Percentiles rank a stretch among this genome's conserved stretches.
Conservation (phyloP, 176 grass and related monocot species). For the Hordeum vulgare region MorexV3_pseudomolecules_assembly NC_058518.1:498361785-498362284, state of each 20-base stretch:
- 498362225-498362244: neutral
- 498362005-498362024: conserved; percentile 39
- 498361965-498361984: neutral
- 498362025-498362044: conserved; percentile 30
- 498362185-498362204: conserved; percentile 61
- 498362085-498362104: conserved; percentile 54
- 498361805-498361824: conserved; percentile 83
- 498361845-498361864: conserved; percentile 55
- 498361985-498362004: conserved; percentile 37
- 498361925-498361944: conserved; percentile 65
- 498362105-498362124: conserved; percentile 68
- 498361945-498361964: conserved; percentile 57
- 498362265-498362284: neutral
- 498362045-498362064: conserved; percentile 17
- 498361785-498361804: conserved; percentile 57
- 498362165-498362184: conserved; percentile 52
- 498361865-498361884: conserved; percentile 70
- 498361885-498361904: conserved; percentile 36
- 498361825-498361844: conserved; percentile 43
- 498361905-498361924: conserved; percentile 51
- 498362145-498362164: conserved; percentile 65
- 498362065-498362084: conserved; percentile 51
- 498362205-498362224: conserved; percentile 9
- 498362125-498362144: conserved; percentile 64
- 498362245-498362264: neutral